Conservation (phyloP, 2,329 filamentous ascomycete species). For the Dactylellina parvicollis region DNA sequence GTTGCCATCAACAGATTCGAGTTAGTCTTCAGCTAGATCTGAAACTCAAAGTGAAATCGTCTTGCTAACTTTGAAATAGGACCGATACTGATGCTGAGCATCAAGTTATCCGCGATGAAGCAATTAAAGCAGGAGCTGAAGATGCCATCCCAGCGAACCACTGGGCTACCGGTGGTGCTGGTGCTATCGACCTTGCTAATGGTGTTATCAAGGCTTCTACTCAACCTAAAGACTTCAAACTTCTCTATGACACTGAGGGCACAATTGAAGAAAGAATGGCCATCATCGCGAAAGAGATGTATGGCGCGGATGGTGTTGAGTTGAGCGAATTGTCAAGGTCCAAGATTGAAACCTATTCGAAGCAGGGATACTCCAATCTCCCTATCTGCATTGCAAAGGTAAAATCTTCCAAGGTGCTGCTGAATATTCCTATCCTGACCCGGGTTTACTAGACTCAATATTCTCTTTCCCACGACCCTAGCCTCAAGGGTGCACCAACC, state of each 20-base stretch:
- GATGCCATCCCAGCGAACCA: constrained; percentile 94
- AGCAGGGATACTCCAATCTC: constrained; percentile 88
- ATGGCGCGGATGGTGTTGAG: constrained; percentile 87
- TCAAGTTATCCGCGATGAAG: constrained; percentile 86
- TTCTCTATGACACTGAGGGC: constrained; percentile 83
- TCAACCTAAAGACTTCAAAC: constrained; percentile 85
- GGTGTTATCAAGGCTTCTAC: constrained; percentile 83
- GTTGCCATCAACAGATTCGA: constrained; percentile 97
- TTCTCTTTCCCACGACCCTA: constrained; percentile 89
- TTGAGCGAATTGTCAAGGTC: constrained; percentile 93
- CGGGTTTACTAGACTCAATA: constrained; percentile 77
- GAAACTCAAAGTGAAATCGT: not conserved
- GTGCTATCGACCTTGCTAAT: constrained; percentile 86
- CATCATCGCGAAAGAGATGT: constrained; percentile 90
- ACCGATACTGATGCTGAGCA: constrained; percentile 95
- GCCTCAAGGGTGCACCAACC: constrained; percentile 91
- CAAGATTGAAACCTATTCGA: constrained; percentile 94
- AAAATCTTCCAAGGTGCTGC: not conserved
- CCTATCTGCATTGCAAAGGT: constrained; percentile 92
- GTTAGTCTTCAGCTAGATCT: constrained; percentile 8
- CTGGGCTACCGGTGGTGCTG: constrained; percentile 93
- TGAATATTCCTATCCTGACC: not conserved
- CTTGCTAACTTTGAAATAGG: constrained; percentile 13
- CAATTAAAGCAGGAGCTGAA: constrained; percentile 88
- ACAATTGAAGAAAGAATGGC: constrained; percentile 89